Evolutionary conservation across 176 grass and related monocot species (phyloP).

Genomic region (Rhynchospora pubera): DNA sequence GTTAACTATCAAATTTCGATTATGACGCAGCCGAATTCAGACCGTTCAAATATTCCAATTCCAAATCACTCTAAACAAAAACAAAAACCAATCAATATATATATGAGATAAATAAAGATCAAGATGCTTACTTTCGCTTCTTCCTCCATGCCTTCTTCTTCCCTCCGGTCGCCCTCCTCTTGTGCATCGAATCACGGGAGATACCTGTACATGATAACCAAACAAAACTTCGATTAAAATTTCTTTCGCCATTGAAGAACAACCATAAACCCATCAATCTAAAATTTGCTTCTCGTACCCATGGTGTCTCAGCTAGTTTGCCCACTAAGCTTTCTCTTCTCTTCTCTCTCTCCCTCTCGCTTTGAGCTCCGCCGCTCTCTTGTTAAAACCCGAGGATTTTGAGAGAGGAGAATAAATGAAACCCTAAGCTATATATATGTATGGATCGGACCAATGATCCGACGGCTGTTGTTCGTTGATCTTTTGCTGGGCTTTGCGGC

Average conservation of each 20-base stretch:
- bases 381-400: conserved; percentile 8
- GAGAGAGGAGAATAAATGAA: neutral
- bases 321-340: neutral
- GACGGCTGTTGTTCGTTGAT: neutral
- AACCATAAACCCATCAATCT: neutral
- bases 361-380: conserved; percentile 1
- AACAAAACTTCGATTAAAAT: neutral
- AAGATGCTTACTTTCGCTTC: conserved; percentile 59
- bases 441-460: neutral
- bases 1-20: too few relatives aligned
- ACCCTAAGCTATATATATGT: neutral
- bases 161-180: conserved; percentile 74
- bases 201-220: conserved; percentile 35
- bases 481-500: neutral
- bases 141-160: conserved; percentile 87
- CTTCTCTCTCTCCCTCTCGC: neutral
- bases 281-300: conserved; percentile 1
- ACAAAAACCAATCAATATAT: neutral
- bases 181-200: conserved; percentile 90
- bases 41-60: too few relatives aligned
- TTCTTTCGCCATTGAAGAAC: neutral
- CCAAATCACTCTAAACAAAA: neutral
- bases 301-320: neutral
- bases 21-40: too few relatives aligned
- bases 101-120: neutral